Base-by-base conservation (phyloP, 2,329 filamentous ascomycete species). In the Myriangium duriaei region DNA sequence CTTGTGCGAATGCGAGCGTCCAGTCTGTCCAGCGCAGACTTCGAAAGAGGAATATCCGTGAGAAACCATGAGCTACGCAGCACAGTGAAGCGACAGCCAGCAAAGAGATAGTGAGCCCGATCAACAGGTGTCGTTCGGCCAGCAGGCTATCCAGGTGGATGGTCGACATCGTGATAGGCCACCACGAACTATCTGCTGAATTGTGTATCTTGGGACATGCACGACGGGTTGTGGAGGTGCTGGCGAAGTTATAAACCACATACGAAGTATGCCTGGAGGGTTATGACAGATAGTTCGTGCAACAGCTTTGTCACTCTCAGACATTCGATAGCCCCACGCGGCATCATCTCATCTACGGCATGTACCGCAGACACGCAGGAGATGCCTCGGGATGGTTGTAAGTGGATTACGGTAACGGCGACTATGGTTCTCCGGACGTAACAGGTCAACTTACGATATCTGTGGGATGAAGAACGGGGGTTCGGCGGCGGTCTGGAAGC, bases 141-240 rank as follows among this genome's bases (percentile, higher is more conserved):
- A 28, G 29, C 17, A 39, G 36, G 11, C 13, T 39, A 12, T 30
- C 36, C 7, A 39, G 18, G 17, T 30, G 32, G 18, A 39, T 28
- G 12, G 30, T 19, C 29, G 32, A 21, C 36, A 39, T 39, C 29
- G 26, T n/a, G n/a, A n/a, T n/a, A n/a, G n/a, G n/a, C n/a, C n/a
- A n/a, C 32, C 3, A 19, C 24, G 19, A 29, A 11, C 17, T n/a
- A 7, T 10, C 9, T 9, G 16, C 12, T 15, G 13, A 11, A 30
- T n/a, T 36, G 34, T 29, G 11, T 11, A 11, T 28, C 11, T 13
- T 15, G 26, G 35, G 21, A 30, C 32, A 4, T n/a, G 16, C 19
- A 17, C 16, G 9, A 18, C 28, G 35, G 35, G 26, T 18, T n/a
- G 32, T 30, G 26, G 14, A 7, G 19, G 12, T 37, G 28, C 21